phyloP scores from a whole-genome alignment of 345 rosid species.

The Sisymbrium irio region DNA sequence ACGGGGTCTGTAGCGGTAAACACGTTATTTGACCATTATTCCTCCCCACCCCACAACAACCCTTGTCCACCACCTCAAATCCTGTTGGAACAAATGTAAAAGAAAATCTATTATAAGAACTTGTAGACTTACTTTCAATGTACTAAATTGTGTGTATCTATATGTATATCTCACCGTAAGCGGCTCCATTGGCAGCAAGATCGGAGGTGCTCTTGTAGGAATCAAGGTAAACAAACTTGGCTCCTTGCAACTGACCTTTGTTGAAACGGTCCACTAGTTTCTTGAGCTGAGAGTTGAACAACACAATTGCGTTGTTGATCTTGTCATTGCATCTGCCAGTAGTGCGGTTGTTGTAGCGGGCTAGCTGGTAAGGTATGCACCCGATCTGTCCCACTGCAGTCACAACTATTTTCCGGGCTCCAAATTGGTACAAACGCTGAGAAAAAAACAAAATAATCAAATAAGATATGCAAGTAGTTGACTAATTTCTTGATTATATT shows the following conservation, averaged over 20 bases:
- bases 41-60: constrained; percentile 93
- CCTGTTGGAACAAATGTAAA: constrained; percentile 33
- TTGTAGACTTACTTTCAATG: not conserved
- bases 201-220: constrained; percentile 59
- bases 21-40: constrained; percentile 93
- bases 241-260: constrained; percentile 60
- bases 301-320: constrained; percentile 57
- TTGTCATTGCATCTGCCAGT: constrained; percentile 73
- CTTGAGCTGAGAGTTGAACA: constrained; percentile 66
- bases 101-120: not conserved
- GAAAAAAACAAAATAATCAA: not conserved
- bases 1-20: constrained; percentile 71
- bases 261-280: constrained; percentile 60
- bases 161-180: constrained; percentile 38
- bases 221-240: constrained; percentile 75
- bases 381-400: constrained; percentile 80
- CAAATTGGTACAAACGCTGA: constrained; percentile 61
- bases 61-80: constrained; percentile 77
- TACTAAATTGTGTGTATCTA: not conserved
- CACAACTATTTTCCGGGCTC: constrained; percentile 77
- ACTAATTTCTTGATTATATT: not conserved
- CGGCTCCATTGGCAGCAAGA: constrained; percentile 45
- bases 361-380: constrained; percentile 88
- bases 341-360: constrained; percentile 59
- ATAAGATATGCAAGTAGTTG: not conserved